These are phyloP conservation scores for Microcyclosporella mali DNA, from an alignment of 2,329 filamentous ascomycete species.

Conservation along the genomic window DNA sequence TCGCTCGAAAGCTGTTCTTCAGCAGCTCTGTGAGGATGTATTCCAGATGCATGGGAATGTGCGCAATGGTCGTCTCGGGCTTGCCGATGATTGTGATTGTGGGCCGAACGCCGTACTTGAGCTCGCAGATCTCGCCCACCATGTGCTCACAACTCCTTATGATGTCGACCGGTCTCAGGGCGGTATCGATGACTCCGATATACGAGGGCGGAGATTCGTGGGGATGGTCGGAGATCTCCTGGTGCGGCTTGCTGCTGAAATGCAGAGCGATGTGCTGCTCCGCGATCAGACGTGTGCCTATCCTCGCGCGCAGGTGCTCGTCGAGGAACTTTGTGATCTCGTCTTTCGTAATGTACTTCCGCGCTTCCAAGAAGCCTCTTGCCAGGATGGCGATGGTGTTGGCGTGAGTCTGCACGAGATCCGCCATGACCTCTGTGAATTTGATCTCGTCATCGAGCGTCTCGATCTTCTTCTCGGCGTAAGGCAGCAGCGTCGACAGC, in stretches of 20 bases:
- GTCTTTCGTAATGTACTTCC: slow-evolving; percentile 74
- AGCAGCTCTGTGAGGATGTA: slow-evolving; percentile 95
- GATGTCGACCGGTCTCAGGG: slow-evolving; percentile 71
- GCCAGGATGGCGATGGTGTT: slow-evolving; percentile 93
- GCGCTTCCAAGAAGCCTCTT: slow-evolving; percentile 84
- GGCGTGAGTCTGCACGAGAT: slow-evolving; percentile 88
- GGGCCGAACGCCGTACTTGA: slow-evolving; percentile 87
- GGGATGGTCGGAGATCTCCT: slow-evolving; percentile 44
- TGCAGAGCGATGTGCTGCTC: slow-evolving; percentile 96
- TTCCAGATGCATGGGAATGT: slow-evolving; percentile 91
- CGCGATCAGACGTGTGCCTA: slow-evolving; percentile 87
- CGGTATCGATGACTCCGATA: slow-evolving; percentile 93
- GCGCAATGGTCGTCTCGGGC: slow-evolving; percentile 80
- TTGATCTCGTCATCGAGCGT: slow-evolving; percentile 79
- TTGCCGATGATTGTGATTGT: slow-evolving; percentile 76
- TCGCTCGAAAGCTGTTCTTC: slow-evolving; percentile 94
- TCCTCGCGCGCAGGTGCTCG: slow-evolving; percentile 85
- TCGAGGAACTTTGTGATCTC: slow-evolving; percentile 92
- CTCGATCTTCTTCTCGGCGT: slow-evolving; percentile 64
- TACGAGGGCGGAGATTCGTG: slow-evolving; percentile 49
- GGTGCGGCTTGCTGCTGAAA: slow-evolving; percentile 64
- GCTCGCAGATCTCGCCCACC: slow-evolving; percentile 92
- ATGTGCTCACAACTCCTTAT: slow-evolving; percentile 81
- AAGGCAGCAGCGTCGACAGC: slow-evolving; percentile 81
- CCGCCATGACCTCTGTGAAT: slow-evolving; percentile 88